Evolutionary conservation across 2,329 filamentous ascomycete species (phyloP), one percentile per base, ranked within the genome.

Genomic region (Paracoccidioides lutzii): DNA sequence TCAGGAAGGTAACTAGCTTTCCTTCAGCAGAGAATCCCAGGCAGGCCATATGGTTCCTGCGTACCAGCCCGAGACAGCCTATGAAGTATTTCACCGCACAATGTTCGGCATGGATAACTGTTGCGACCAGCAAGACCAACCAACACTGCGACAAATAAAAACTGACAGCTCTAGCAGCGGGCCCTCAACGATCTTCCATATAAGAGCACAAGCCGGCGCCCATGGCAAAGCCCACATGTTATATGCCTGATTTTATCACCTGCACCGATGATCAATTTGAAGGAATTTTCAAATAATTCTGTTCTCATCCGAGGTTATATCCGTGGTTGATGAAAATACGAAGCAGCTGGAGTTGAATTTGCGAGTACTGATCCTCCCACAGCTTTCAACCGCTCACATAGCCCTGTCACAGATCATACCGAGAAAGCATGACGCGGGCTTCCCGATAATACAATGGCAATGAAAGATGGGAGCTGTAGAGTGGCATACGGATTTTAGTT

Each of bases 121-220:
- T 84, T 50, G 76, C 78, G 0, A 82, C 79, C 3, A 81, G 81
- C 0, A 72, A 71, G 43, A n/a, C n/a, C n/a, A n/a, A 63, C 73
- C 0, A 67, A 69, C 5, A 75, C 71, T 7, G 0, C 73, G 66
- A 53, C 61, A 4, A 66, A 70, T 56, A 57, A 59, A 8, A 62
- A 62, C 3, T 54, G n/a, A n/a, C n/a, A n/a, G 40, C 33, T 33
- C 43, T 15, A 41, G 43, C 28, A 32, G 35, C n/a, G 53, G 53
- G 9, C 22, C 43, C 4, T 22, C 33, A 1, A 32, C 32, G n/a
- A 14, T 22, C 32, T 54, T 38, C 37, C 43, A 48, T 6, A 32
- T 41, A n/a, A 14, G 22, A 40, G 28, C 14, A 77, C 77, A 55
- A 54, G 53, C 33, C 44, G 12, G 43, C 53, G 12, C 33, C 33